A percentile compares a stretch with the other conserved stretches of the same genome.
Evolutionary conservation across 176 grass and related monocot species (phyloP).

Genomic region (Oryza australiensis): DNA sequence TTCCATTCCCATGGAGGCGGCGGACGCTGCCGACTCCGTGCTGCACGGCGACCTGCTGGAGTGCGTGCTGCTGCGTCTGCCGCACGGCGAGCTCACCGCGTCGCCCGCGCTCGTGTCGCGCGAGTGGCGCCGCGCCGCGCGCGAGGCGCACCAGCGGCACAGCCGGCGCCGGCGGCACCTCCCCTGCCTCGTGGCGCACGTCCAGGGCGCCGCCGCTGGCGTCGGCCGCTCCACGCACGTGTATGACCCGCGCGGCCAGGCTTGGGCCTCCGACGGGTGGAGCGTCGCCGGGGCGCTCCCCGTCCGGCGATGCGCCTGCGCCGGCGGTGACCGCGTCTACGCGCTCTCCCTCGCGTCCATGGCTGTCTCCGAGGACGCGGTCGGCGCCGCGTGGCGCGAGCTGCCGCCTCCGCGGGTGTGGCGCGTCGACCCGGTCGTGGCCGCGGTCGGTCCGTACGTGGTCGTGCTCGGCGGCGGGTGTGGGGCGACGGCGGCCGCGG

Average conservation of each 20-base stretch:
- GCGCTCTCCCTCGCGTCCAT: slow-evolving; percentile 26
- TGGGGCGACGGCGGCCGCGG: background rate
- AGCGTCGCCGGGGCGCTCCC: background rate
- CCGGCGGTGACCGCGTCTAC: slow-evolving; percentile 36
- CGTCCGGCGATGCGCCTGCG: slow-evolving; percentile 1
- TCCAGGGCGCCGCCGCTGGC: background rate
- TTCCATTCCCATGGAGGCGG: background rate
- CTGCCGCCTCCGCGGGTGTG: slow-evolving; percentile 31
- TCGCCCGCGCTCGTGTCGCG: slow-evolving; percentile 31
- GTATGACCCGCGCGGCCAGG: slow-evolving; percentile 25
- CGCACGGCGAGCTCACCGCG: slow-evolving; percentile 25
- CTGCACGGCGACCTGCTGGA: slow-evolving; percentile 43
- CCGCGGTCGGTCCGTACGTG: slow-evolving; percentile 17
- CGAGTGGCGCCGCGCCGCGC: slow-evolving; percentile 31
- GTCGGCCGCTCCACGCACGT: slow-evolving; percentile 7
- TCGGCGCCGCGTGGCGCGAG: slow-evolving; percentile 33
- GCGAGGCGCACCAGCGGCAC: slow-evolving; percentile 2
- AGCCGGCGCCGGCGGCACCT: background rate
- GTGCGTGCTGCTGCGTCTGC: slow-evolving; percentile 35
- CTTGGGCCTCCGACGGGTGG: background rate
- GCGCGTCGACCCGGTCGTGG: slow-evolving; percentile 45
- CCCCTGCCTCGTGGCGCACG: slow-evolving; percentile 9
- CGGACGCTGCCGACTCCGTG: background rate
- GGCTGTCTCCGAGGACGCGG: slow-evolving; percentile 30
- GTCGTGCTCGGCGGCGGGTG: slow-evolving; percentile 35